Percentiles rank a stretch among this genome's conserved stretches.
These are phyloP conservation scores for Didymella lethalis DNA, from an alignment of 2,329 filamentous ascomycete species.

Conservation along the genomic window DNA sequence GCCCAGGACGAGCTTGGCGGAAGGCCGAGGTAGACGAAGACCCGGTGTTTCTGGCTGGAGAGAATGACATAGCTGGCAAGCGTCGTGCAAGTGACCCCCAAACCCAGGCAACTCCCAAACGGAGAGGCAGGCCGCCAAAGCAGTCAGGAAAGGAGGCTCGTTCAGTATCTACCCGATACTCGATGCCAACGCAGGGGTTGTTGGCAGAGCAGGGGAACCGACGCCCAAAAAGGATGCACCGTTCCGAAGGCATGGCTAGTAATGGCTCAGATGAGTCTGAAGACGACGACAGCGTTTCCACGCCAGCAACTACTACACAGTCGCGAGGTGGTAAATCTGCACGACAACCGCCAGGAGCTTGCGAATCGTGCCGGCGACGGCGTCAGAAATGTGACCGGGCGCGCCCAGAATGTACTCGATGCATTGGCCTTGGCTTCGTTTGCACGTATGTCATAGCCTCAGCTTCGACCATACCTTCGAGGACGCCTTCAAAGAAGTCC, in stretches of 20 bases:
- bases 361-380: conserved; percentile 11
- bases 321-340: background rate
- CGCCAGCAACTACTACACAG: background rate
- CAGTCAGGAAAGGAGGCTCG: background rate
- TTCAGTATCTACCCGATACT: background rate
- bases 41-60: background rate
- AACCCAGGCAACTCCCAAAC: background rate
- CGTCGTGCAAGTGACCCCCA: background rate
- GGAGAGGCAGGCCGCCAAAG: background rate
- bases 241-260: conserved; percentile 1
- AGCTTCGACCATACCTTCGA: background rate
- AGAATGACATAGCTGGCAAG: background rate
- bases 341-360: conserved; percentile 8
- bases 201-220: background rate
- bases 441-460: background rate
- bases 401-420: conserved; percentile 75
- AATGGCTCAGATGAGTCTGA: conserved; percentile 14
- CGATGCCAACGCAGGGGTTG: background rate
- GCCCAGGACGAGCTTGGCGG: conserved; percentile 3
- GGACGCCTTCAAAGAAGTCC: background rate
- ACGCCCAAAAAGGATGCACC: background rate
- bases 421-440: conserved; percentile 56
- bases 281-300: background rate
- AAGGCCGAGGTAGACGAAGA: conserved; percentile 3
- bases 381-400: conserved; percentile 68